Base-by-base conservation (phyloP, 2,329 filamentous ascomycete genomes). In the Eutypa lata region DNA sequence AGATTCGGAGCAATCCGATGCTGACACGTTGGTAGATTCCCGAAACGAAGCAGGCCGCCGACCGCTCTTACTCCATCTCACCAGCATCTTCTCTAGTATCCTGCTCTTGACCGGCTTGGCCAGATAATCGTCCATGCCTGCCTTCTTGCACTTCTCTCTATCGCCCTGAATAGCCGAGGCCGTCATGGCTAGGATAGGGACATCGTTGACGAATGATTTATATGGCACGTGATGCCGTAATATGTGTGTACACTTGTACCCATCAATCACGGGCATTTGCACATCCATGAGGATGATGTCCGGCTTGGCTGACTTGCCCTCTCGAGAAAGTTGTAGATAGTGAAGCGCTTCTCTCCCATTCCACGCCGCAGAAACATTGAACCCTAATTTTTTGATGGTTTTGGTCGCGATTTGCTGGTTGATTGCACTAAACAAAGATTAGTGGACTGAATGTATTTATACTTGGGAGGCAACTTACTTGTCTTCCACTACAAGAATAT, bases 171-270 rank as follows among this genome's bases (percentile, higher is more conserved):
- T 90, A 0, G 88, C 88, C 3, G 84, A 89, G 4, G 88, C 89
- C 0, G 88, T 91, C 86, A 91, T 90, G n/a, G 88, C 88, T 37
- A 91, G 84, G 48, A 91, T 90, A 0, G 88, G 88, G 5, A 90
- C 84, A 43, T 84, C 76, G 51, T 78, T 75, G 3, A 83, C 75
- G 49, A 81, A 78, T 2, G 73, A 63, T 40, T 79, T 84, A 69
- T 88, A 91, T 0, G 87, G 84, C 2, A 78, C 65, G 58, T 89
- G 83, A 51, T 88, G 85, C 16, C 88, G 79, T 45, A 93, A 78
- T 10, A 88, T 77, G 60, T 90, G 87, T 0, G 89, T 92, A 42
- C 88, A 88, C 53, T 83, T 82, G 67, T 92, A 92, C 1, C 89
- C 89, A 62, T 92, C 89, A 56, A 90, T 83, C 38, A 91, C 82